Percentiles rank a stretch among this genome's conserved stretches.
phyloP scores from a whole-genome alignment of 331 rosid genomes.

The Rosa hybrid region DNA sequence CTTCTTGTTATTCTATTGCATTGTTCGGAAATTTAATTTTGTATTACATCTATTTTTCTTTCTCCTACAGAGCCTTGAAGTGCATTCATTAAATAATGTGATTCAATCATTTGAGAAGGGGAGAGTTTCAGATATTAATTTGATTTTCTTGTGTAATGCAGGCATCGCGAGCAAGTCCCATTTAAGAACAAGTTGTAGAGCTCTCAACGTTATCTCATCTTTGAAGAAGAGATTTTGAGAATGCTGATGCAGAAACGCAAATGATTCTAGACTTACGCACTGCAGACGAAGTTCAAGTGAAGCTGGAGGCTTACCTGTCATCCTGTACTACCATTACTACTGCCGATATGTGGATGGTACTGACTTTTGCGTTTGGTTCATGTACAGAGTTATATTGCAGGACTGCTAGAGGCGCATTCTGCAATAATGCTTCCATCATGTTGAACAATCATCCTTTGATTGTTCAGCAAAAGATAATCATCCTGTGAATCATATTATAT shows the following conservation, averaged over 20 bases:
- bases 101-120: not conserved
- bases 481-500: not conserved
- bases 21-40: not conserved
- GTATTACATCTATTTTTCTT: not conserved
- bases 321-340: not conserved
- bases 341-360: not conserved
- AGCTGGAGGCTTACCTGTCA: not conserved
- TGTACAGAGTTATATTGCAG: constrained; percentile 9
- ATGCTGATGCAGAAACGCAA: not conserved
- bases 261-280: not conserved
- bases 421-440: constrained; percentile 1
- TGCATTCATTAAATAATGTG: not conserved
- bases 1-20: not conserved
- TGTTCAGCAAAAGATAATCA: not conserved
- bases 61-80: not conserved
- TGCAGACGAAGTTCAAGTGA: not conserved
- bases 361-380: not conserved
- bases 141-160: constrained; percentile 21
- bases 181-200: constrained; percentile 28
- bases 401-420: not conserved
- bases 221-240: constrained; percentile 21
- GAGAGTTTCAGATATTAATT: constrained; percentile 9
- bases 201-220: not conserved
- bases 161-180: constrained; percentile 56
- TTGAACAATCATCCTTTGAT: not conserved